These are phyloP conservation scores for Rhodotorula babjevae DNA, from an alignment of 768 basidiomycete species.

Conservation along the genomic window DNA sequence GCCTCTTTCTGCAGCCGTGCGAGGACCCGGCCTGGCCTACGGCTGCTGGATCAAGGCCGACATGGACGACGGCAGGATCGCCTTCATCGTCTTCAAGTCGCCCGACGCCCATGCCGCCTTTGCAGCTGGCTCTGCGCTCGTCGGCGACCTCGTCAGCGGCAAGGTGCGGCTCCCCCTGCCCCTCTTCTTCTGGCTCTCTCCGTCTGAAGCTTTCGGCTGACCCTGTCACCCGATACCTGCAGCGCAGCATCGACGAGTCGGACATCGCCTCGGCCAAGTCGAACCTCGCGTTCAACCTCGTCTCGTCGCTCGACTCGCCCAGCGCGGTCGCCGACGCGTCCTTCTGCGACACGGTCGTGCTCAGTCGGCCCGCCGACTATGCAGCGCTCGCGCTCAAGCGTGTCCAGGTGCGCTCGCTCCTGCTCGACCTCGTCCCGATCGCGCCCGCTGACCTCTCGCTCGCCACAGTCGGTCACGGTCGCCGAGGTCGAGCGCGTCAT, in stretches of 20 bases:
- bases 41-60: slow-evolving; percentile 11
- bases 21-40: slow-evolving; percentile 84
- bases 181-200: not conserved
- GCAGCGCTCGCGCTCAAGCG: slow-evolving; percentile 66
- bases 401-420: slow-evolving; percentile 51
- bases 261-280: slow-evolving; percentile 85
- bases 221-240: too few species aligned
- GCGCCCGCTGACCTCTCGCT: too few species aligned
- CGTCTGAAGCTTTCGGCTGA: too few species aligned
- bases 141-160: slow-evolving; percentile 76
- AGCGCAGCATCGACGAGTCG: slow-evolving; percentile 64
- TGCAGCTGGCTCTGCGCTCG: slow-evolving; percentile 67
- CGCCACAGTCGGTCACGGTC: slow-evolving; percentile 60
- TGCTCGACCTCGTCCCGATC: too few species aligned
- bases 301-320: slow-evolving; percentile 72
- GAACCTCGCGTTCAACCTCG: slow-evolving; percentile 73
- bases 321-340: slow-evolving; percentile 75
- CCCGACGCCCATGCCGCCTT: slow-evolving; percentile 59
- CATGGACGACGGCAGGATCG: slow-evolving; percentile 19
- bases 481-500: slow-evolving; percentile 68
- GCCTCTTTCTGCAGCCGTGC: slow-evolving; percentile 51
- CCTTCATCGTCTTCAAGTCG: slow-evolving; percentile 12
- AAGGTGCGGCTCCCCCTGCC: slow-evolving; percentile 50
- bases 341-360: slow-evolving; percentile 81
- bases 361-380: slow-evolving; percentile 66